These are phyloP conservation scores for Pyrus betulifolia DNA, from an alignment of 306 rosid species.

Conservation along the genomic window DNA sequence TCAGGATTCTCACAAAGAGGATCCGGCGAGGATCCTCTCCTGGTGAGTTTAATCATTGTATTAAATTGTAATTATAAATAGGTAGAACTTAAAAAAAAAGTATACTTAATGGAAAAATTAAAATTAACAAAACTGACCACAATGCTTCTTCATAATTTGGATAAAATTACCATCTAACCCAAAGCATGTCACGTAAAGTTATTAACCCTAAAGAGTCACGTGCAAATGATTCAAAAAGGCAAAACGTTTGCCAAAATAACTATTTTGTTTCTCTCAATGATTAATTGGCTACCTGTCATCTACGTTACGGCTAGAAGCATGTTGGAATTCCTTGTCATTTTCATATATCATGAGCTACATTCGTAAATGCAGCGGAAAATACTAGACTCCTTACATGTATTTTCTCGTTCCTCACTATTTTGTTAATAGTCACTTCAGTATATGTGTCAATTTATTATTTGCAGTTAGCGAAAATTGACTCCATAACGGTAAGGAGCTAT, in stretches of 20 bases:
- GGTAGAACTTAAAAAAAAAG: background rate
- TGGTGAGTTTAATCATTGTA: background rate
- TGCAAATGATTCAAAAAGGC: background rate
- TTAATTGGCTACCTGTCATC: constrained; percentile 2
- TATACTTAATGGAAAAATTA: background rate
- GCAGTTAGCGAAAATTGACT: no score
- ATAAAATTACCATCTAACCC: background rate
- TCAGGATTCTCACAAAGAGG: no score
- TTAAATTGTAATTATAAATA: background rate
- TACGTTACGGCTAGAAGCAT: background rate
- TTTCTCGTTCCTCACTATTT: no score
- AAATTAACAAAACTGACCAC: background rate
- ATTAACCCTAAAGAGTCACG: background rate
- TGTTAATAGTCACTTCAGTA: no score
- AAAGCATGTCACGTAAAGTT: background rate
- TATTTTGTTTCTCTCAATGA: constrained; percentile 1
- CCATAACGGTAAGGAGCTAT: background rate
- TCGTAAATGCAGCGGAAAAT: no score
- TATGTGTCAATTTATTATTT: no score
- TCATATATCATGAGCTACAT: background rate
- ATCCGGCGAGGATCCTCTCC: background rate
- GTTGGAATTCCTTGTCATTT: background rate
- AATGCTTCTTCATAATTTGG: background rate
- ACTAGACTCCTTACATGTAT: background rate
- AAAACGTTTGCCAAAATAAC: background rate